Evolutionary conservation across 306 rosid genomes (phyloP), one percentile per base, ranked within the genome.

Genomic region (Prunus fruticosa): DNA sequence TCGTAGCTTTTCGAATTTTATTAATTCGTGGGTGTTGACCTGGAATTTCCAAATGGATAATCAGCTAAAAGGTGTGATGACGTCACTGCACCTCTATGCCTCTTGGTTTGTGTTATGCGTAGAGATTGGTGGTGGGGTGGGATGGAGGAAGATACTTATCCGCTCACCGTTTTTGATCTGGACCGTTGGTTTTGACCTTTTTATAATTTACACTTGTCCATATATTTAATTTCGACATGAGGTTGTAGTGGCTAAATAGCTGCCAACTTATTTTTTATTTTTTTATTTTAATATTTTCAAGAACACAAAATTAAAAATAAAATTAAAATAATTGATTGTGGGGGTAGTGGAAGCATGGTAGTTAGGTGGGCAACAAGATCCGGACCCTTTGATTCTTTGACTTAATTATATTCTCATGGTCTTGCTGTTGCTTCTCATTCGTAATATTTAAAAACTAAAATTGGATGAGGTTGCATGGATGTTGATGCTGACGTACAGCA

Each of bases 11-110:
- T 66, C 8, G n/a, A 47, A 46, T 46, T 28, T 52, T 16, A 5
- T 27, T 41, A 28, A 56, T 56, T 18, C 6, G 28, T 25, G 51
- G 6, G 74, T 80, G 75, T 38, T 67, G 67, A 85, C 85, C 76
- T 87, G 91, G 91, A 89, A 86, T 18, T 69, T 73, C 41, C 74
- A 74, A 76, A 82, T 80, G 89, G 89, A 86, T 82, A 75, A 84
- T 70, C 60, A 73, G 69, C 77, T 63, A 73, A 72, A 84, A 66
- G 86, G 85, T 8, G 47, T 7, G 89, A 75, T 87, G 93, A 78
- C 82, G 84, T 86, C 79, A 81, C 61, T 62, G 67, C 34, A 8
- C 46, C 25, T 5, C 19, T 34, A 38, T 56, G 62, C 62, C 46
- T 25, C 78, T 76, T 74, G 84, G 84, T 65, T 74, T 68, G 84